phyloP scores from a whole-genome alignment of 345 rosid species.

The Linum tenue region DNA sequence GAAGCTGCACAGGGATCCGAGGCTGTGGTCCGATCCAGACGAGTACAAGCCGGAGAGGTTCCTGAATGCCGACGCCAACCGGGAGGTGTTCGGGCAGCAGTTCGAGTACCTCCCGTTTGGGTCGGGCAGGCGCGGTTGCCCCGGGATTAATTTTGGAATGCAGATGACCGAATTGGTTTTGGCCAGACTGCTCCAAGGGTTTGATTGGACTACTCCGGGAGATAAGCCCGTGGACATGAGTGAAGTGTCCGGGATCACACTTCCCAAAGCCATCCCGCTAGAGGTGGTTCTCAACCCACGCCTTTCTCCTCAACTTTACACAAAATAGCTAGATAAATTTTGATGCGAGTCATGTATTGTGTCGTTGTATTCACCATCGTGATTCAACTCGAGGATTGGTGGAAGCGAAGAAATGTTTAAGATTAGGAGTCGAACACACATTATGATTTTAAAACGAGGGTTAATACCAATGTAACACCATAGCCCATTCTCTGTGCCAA shows the following conservation, averaged over 20 bases:
- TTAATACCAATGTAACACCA: too few species aligned
- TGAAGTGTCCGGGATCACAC: constrained; percentile 18
- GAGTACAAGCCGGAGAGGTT: constrained; percentile 30
- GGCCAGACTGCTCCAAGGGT: constrained; percentile 31
- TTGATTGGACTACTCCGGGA: constrained; percentile 21
- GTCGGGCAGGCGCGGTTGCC: constrained; percentile 28
- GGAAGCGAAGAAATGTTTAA: too few species aligned
- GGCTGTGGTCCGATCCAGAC: constrained; percentile 19
- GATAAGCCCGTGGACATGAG: constrained; percentile 28
- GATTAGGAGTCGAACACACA: too few species aligned
- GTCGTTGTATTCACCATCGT: too few species aligned
- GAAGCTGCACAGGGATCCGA: constrained; percentile 30
- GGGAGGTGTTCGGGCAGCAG: constrained; percentile 10
- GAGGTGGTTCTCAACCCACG: constrained; percentile 28
- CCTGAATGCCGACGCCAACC: constrained; percentile 11
- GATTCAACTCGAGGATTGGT: too few species aligned
- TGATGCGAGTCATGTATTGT: too few species aligned
- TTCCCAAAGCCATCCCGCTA: constrained; percentile 33
- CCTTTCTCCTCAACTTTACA: not conserved
- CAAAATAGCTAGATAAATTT: too few species aligned
- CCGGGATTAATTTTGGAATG: constrained; percentile 18
- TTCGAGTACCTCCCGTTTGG: too few species aligned
- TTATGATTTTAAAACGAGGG: too few species aligned
- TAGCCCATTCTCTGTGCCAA: too few species aligned
- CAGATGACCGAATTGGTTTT: constrained; percentile 9